Percentiles rank a stretch among this genome's conserved stretches.
Conservation (phyloP, 352 stramenopile species). For the Phytophthora parvispora region DNA sequence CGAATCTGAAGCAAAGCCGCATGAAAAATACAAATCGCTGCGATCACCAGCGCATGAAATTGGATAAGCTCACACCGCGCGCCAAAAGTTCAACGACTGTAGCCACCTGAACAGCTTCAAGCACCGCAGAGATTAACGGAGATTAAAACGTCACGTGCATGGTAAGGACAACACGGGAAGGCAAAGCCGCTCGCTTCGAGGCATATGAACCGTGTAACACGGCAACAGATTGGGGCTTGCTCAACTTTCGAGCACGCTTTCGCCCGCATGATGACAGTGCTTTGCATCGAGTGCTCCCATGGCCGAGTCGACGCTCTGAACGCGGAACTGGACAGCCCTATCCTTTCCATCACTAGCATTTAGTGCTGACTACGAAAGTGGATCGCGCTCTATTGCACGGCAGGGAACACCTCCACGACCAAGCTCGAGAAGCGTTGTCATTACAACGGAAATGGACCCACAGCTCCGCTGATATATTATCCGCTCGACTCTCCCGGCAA, state of each 20-base stretch:
- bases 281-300: neutral
- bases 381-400: slow-evolving; percentile 4
- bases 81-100: neutral
- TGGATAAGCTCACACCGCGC: neutral
- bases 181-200: neutral
- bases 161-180: neutral
- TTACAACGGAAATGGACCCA: neutral
- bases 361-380: neutral
- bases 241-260: neutral
- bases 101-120: too few relatives aligned
- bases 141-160: neutral
- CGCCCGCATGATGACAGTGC: neutral
- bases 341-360: neutral
- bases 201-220: neutral
- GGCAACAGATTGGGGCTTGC: neutral
- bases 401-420: neutral
- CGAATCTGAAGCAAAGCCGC: slow-evolving; percentile 26
- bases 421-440: too few relatives aligned
- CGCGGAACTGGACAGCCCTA: neutral
- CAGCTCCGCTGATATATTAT: slow-evolving; percentile 9
- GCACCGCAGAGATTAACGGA: slow-evolving; percentile 2
- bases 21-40: slow-evolving; percentile 18
- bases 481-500: neutral
- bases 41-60: slow-evolving; percentile 2
- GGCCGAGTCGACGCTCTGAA: neutral